Evolutionary conservation across 306 rosid genomes (phyloP).

Genomic region (Coriaria nepalensis): DNA sequence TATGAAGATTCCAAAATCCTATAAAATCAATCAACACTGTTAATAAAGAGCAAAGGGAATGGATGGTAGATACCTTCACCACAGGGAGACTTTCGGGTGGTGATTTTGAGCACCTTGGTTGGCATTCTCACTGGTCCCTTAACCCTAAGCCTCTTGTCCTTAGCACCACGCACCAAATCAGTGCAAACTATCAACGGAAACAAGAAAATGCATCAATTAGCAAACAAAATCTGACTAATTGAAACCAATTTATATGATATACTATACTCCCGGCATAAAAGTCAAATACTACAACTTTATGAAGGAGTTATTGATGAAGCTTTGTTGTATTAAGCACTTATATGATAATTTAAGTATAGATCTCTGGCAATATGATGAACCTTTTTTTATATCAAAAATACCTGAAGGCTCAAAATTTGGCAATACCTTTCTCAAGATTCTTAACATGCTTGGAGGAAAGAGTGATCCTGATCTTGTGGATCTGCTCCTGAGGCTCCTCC

Average conservation of each 20-base stretch:
- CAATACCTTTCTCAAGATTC: constrained; percentile 45
- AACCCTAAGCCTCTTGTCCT: constrained; percentile 36
- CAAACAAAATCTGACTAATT: too few species aligned
- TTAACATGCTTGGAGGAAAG: constrained; percentile 54
- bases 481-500: constrained; percentile 35
- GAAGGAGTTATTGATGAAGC: too few species aligned
- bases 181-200: constrained; percentile 27
- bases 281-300: too few species aligned
- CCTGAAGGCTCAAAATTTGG: too few species aligned
- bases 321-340: too few species aligned
- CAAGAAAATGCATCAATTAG: neutral
- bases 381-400: too few species aligned
- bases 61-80: constrained; percentile 37
- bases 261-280: too few species aligned
- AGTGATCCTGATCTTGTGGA: constrained; percentile 61
- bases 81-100: constrained; percentile 51
- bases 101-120: constrained; percentile 48
- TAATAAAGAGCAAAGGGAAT: neutral
- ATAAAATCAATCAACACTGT: too few species aligned
- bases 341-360: too few species aligned
- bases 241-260: too few species aligned
- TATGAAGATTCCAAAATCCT: too few species aligned
- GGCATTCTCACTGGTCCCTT: constrained; percentile 78
- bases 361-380: too few species aligned
- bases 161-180: constrained; percentile 48